Evolutionary conservation across 306 rosid genomes (phyloP).

Genomic region (Cotoneaster glaucophyllus): DNA sequence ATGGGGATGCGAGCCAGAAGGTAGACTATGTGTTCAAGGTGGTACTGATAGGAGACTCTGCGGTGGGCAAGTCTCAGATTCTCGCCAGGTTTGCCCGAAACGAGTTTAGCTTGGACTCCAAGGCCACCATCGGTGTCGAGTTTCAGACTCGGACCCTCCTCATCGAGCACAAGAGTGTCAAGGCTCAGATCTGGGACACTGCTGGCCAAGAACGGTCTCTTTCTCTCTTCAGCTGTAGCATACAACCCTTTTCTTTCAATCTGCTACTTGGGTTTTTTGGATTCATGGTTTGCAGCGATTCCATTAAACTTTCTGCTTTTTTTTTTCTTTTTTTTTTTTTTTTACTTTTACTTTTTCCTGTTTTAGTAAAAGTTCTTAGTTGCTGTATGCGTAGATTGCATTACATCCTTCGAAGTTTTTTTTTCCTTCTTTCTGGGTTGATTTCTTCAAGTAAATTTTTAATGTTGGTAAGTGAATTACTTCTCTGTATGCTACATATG

Average conservation of each 20-base stretch:
- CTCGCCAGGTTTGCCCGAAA: slow-evolving; percentile 84
- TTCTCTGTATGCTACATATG: neutral
- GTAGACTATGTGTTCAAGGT: slow-evolving; percentile 96
- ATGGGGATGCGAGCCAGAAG: slow-evolving; percentile 82
- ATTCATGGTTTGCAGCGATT: neutral
- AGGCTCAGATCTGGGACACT: slow-evolving; percentile 99
- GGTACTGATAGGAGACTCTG: slow-evolving; percentile 91
- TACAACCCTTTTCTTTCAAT: neutral
- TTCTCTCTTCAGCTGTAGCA: neutral
- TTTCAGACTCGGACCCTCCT: slow-evolving; percentile 85
- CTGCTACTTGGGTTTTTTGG: neutral
- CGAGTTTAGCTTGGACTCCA: slow-evolving; percentile 96
- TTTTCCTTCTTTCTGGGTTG: neutral
- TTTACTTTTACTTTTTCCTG: neutral
- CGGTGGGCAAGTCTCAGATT: slow-evolving; percentile 98
- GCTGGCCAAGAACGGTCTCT: slow-evolving; percentile 95
- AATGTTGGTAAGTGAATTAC: neutral
- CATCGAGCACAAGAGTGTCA: slow-evolving; percentile 82
- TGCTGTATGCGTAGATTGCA: neutral
- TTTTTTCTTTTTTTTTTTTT: no score
- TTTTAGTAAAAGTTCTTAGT: neutral
- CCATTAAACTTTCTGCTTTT: neutral
- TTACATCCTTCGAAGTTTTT: no score
- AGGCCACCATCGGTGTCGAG: slow-evolving; percentile 98
- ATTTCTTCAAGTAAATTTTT: neutral